Evolutionary conservation across 352 stramenopile species (phyloP).

Genomic region (Phytophthora kernoviae): DNA sequence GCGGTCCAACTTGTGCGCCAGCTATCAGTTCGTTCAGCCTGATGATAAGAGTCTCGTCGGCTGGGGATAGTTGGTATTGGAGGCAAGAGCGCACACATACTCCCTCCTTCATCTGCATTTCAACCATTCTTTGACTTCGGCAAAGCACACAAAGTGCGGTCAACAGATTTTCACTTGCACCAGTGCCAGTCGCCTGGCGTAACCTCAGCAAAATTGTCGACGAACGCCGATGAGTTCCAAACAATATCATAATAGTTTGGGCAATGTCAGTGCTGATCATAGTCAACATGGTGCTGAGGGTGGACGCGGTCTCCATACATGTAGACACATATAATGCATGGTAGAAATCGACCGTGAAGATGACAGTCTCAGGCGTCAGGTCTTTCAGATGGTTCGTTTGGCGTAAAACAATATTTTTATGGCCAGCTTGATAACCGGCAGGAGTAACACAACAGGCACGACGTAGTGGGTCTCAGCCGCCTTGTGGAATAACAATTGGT

Average conservation of each 20-base stretch:
- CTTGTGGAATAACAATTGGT: conserved; percentile 17
- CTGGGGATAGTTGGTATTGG: background rate
- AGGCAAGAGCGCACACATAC: conserved; percentile 14
- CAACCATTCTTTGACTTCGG: conserved; percentile 1
- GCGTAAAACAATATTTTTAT: conserved; percentile 16
- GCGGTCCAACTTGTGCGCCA: background rate
- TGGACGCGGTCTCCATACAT: conserved; percentile 25
- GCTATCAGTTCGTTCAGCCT: conserved; percentile 6
- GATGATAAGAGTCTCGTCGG: conserved; percentile 3
- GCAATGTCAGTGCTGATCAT: conserved; percentile 11
- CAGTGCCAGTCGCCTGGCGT: background rate
- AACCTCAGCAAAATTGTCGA: background rate
- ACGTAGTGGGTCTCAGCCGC: background rate
- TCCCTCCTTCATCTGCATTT: background rate
- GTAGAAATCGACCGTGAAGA: conserved; percentile 32
- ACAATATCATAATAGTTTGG: conserved; percentile 5
- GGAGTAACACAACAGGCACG: conserved; percentile 14
- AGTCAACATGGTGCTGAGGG: conserved; percentile 3
- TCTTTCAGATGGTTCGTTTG: conserved; percentile 19
- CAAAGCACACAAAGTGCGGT: conserved; percentile 7
- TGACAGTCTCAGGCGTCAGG: conserved; percentile 21
- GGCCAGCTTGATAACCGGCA: conserved; percentile 21
- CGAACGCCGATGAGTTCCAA: conserved; percentile 6
- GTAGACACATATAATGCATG: conserved; percentile 26
- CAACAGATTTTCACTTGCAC: conserved; percentile 6